Conservation (phyloP, 768 basidiomycete species). For the Suillus fuscotomentosus region DNA sequence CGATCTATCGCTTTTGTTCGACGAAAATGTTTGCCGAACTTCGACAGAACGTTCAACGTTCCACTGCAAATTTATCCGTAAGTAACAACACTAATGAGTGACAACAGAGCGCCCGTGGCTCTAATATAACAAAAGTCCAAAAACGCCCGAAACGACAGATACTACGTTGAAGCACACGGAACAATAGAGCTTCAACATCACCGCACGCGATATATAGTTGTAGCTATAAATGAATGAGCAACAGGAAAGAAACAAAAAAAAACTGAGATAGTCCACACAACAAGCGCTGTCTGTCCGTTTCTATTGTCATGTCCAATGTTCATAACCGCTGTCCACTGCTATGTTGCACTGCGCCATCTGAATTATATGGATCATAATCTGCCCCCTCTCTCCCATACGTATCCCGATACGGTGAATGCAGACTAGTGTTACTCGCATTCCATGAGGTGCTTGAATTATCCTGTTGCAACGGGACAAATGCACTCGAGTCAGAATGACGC, state of each 20-base stretch:
- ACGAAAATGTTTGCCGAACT: too few relatives aligned
- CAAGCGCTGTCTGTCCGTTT: not conserved
- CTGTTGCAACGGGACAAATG: slow-evolving; percentile 71
- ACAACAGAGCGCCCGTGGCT: not conserved
- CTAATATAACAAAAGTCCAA: not conserved
- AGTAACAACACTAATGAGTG: not conserved
- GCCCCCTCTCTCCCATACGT: slow-evolving; percentile 3
- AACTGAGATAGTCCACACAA: not conserved
- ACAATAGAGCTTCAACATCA: not conserved
- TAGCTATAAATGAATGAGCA: slow-evolving; percentile 4
- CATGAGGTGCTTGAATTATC: slow-evolving; percentile 56
- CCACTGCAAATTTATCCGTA: not conserved
- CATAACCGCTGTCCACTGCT: slow-evolving; percentile 2
- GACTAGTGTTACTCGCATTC: slow-evolving; percentile 52
- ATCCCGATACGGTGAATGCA: slow-evolving; percentile 41
- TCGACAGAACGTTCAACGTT: not conserved
- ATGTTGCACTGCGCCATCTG: not conserved
- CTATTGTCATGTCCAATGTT: not conserved
- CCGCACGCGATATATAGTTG: not conserved
- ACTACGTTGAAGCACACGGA: not conserved
- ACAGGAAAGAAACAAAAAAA: not conserved
- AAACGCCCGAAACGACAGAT: not conserved
- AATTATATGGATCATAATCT: slow-evolving; percentile 12
- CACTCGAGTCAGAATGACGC: slow-evolving; percentile 61
- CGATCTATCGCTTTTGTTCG: too few relatives aligned